Evolutionary conservation across 768 basidiomycete species (phyloP).

Genomic region (Russula olivacea): DNA sequence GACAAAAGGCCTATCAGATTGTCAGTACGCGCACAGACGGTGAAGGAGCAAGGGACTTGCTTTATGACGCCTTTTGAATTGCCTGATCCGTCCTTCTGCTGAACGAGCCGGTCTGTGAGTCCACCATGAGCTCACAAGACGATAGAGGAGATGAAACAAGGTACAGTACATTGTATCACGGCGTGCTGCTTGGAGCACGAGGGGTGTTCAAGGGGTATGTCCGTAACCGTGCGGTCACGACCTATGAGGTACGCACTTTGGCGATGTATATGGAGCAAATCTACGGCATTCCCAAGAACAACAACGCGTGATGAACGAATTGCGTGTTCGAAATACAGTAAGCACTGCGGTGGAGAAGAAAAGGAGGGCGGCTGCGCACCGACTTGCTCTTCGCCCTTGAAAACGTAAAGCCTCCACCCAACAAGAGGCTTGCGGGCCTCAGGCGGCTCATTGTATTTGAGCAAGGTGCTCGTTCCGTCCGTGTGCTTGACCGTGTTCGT

Average conservation of each 20-base stretch:
- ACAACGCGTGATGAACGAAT: not conserved
- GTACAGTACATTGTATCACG: conserved; percentile 85
- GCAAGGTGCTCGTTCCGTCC: conserved; percentile 72
- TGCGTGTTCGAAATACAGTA: not conserved
- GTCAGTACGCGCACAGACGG: not conserved
- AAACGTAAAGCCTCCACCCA: conserved; percentile 95
- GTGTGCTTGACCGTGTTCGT: conserved; percentile 81
- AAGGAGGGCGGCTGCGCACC: conserved; percentile 48
- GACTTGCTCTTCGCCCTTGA: conserved; percentile 89
- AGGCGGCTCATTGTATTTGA: conserved; percentile 98
- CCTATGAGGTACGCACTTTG: conserved; percentile 96
- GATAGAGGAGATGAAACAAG: conserved; percentile 27
- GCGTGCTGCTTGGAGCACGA: conserved; percentile 99
- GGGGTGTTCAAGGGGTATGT: conserved; percentile 89
- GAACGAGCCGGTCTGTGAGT: conserved; percentile 66
- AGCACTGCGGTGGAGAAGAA: not conserved
- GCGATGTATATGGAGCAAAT: conserved; percentile 84
- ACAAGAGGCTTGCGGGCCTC: conserved; percentile 89
- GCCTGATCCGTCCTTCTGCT: conserved; percentile 85
- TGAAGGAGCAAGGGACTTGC: conserved; percentile 37
- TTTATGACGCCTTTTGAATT: conserved; percentile 71
- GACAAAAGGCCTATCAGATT: conserved; percentile 71
- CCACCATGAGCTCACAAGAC: conserved; percentile 14
- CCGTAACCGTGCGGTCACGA: conserved; percentile 77
- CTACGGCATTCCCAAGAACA: conserved; percentile 36